Conservation (phyloP, 805 yeast species). For the Scheffersomyces lignosus region DNA sequence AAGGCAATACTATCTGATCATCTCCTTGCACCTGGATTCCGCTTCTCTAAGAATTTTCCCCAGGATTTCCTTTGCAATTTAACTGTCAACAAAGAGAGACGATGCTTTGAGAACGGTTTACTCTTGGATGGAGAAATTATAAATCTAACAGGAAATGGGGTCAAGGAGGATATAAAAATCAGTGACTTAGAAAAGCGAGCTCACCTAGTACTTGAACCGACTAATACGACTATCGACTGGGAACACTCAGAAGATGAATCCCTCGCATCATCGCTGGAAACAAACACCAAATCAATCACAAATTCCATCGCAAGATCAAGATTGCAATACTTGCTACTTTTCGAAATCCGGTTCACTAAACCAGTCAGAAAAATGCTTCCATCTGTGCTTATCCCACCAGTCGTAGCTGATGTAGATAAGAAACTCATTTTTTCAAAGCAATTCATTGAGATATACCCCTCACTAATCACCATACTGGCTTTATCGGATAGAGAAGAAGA, state of each 20-base stretch:
- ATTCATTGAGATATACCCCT: slow-evolving; percentile 55
- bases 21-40: slow-evolving; percentile 36
- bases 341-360: slow-evolving; percentile 62
- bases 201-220: slow-evolving; percentile 12
- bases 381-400: slow-evolving; percentile 51
- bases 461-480: slow-evolving; percentile 48
- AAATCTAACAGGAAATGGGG: slow-evolving; percentile 18
- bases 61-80: slow-evolving; percentile 20
- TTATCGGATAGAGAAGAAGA: slow-evolving; percentile 51
- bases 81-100: slow-evolving; percentile 10
- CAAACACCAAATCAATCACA: slow-evolving; percentile 12
- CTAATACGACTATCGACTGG: not conserved
- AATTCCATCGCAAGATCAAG: slow-evolving; percentile 40
- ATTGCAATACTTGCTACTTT: slow-evolving; percentile 56
- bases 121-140: slow-evolving; percentile 27
- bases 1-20: slow-evolving; percentile 45
- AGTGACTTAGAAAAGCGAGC: slow-evolving; percentile 16
- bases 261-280: slow-evolving; percentile 2
- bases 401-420: slow-evolving; percentile 49
- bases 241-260: not conserved
- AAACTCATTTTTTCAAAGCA: slow-evolving; percentile 55
- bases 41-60: slow-evolving; percentile 32
- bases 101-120: slow-evolving; percentile 35
- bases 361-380: slow-evolving; percentile 48
- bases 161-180: slow-evolving; percentile 11